phyloP scores from a whole-genome alignment of 1,284 basidiomycete genomes.

The Cryptococcus deneoformans region DNA sequence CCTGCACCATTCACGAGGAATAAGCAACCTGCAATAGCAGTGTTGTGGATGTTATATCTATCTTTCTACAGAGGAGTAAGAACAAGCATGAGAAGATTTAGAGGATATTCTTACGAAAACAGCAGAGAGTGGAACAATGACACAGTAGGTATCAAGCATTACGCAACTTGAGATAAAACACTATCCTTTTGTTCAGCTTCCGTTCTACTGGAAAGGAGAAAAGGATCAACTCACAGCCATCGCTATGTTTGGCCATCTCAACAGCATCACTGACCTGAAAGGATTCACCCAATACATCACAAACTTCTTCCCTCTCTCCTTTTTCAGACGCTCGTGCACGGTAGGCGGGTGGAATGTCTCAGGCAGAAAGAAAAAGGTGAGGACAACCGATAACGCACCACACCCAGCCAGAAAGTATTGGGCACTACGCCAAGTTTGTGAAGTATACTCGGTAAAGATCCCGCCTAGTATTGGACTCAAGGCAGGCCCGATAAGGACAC shows the following conservation, averaged over 20 bases:
- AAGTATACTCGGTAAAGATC: constrained; percentile 48
- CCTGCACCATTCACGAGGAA: constrained; percentile 62
- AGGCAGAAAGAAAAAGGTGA: constrained; percentile 59
- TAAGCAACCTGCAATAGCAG: constrained; percentile 59
- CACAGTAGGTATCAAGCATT: constrained; percentile 37
- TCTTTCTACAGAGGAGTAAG: constrained; percentile 50
- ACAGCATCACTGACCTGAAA: constrained; percentile 55
- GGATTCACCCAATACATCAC: constrained; percentile 61
- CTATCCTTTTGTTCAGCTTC: constrained; percentile 6
- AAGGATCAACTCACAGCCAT: constrained; percentile 53
- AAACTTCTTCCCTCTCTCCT: constrained; percentile 42
- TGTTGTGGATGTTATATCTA: constrained; percentile 60
- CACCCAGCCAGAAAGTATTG: constrained; percentile 55
- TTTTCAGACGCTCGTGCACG: constrained; percentile 35
- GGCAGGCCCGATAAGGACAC: constrained; percentile 38
- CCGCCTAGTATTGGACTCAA: constrained; percentile 47
- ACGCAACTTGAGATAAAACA: constrained; percentile 29
- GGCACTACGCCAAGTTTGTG: constrained; percentile 60
- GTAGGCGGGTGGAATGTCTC: constrained; percentile 63
- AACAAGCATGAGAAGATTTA: constrained; percentile 5
- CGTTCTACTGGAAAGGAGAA: neutral
- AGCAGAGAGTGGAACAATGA: constrained; percentile 13
- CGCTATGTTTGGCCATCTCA: constrained; percentile 61
- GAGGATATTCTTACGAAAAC: constrained; percentile 18
- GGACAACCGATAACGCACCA: constrained; percentile 53